Evolutionary conservation across 352 stramenopile genomes (phyloP).

Genomic region (Aphanomyces invadans): DNA sequence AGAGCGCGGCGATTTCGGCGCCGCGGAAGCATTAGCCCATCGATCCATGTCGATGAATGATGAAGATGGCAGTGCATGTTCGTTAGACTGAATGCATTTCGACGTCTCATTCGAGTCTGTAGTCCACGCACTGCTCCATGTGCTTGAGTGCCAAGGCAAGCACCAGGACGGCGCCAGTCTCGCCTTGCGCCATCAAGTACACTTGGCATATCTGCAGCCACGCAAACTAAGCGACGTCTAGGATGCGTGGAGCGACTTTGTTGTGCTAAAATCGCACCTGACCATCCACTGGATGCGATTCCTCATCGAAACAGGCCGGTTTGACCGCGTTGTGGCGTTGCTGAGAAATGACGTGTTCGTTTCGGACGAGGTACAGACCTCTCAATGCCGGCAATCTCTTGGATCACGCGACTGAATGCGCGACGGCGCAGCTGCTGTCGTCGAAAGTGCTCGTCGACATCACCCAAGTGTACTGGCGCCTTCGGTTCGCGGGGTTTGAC

Average conservation of each 20-base stretch:
- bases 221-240: constrained; percentile 14
- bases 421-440: constrained; percentile 42
- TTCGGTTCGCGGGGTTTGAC: constrained; percentile 68
- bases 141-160: constrained; percentile 68
- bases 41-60: constrained; percentile 79
- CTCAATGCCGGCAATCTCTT: constrained; percentile 23
- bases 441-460: constrained; percentile 54
- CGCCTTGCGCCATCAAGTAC: constrained; percentile 62
- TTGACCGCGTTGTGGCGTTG: constrained; percentile 77
- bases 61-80: constrained; percentile 80
- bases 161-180: constrained; percentile 79
- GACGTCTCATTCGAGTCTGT: not conserved
- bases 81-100: constrained; percentile 26
- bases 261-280: constrained; percentile 56
- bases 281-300: constrained; percentile 81
- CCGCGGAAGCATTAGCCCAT: constrained; percentile 56
- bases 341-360: constrained; percentile 61
- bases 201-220: not conserved
- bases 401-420: too few relatives aligned
- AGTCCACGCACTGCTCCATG: constrained; percentile 77
- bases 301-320: constrained; percentile 70
- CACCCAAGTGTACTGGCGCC: constrained; percentile 77
- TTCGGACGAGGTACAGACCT: not conserved
- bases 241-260: constrained; percentile 68
- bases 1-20: constrained; percentile 50